Evolutionary conservation across 2,329 filamentous ascomycete species (phyloP), one percentile per base, ranked within the genome.

Genomic region (Alternaria arbusti): DNA sequence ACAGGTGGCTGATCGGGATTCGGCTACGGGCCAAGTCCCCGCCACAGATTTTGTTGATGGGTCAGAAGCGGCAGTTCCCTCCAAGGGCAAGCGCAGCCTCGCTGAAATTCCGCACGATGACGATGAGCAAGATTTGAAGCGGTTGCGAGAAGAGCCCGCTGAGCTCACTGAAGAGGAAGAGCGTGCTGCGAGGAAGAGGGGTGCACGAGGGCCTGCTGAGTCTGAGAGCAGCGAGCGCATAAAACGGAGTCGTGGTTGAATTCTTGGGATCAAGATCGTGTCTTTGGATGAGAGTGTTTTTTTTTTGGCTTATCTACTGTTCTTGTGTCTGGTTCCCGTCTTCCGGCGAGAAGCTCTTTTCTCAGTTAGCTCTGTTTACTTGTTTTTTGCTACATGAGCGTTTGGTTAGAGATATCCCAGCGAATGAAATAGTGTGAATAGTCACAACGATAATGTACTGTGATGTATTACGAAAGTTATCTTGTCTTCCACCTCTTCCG

Each of bases 1-100:
- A n/a, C n/a, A n/a, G n/a, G n/a, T n/a, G n/a, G n/a, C n/a, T n/a
- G n/a, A n/a, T n/a, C n/a, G n/a, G n/a, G n/a, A n/a, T n/a, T n/a
- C n/a, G n/a, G n/a, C n/a, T n/a, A n/a, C n/a, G n/a, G n/a, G n/a
- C n/a, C n/a, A n/a, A n/a, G n/a, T n/a, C n/a, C n/a, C n/a, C n/a
- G n/a, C n/a, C n/a, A n/a, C n/a, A n/a, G n/a, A n/a, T n/a, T n/a
- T n/a, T n/a, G n/a, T n/a, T n/a, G 20, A 20, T 40, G 15, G 15
- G 36, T 8, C 3, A 10, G 36, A 6, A 3, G 1, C 36, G 1
- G 0, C 20, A 3, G 20, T 6, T 12, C 7, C 28, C 6, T 12
- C 9, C 4, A 25, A 40, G 9, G 3, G 28, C 3, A 52, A 52
- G 49, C 28, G 30, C 36, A 55, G 32, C 52, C 6, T 55, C 3